These are phyloP conservation scores for Colletotrichum tanaceti DNA, from an alignment of 2,329 filamentous ascomycete genomes.

Conservation along the genomic window DNA sequence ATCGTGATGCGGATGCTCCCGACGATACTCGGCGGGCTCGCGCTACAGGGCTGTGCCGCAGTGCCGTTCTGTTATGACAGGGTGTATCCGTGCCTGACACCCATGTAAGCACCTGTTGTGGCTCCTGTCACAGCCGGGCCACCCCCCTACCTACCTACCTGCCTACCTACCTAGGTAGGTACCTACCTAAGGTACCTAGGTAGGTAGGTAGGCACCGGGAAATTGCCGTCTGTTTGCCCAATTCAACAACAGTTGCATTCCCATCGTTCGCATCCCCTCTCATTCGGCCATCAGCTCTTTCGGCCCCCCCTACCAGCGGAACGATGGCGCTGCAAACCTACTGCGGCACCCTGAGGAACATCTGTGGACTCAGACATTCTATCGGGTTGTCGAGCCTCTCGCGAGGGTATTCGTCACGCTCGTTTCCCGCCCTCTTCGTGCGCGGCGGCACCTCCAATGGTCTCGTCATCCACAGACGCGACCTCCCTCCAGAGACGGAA, in stretches of 20 bases:
- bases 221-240: too few relatives aligned
- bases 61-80: too few relatives aligned
- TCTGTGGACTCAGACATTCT: neutral
- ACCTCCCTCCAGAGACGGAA: slow-evolving; percentile 51
- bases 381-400: neutral
- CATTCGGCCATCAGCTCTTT: neutral
- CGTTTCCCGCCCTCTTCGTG: slow-evolving; percentile 55
- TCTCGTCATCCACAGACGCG: slow-evolving; percentile 48
- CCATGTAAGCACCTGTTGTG: neutral
- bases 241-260: too few relatives aligned
- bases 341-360: neutral
- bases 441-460: slow-evolving; percentile 49
- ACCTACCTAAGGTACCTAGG: too few relatives aligned
- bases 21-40: neutral
- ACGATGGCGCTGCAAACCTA: neutral
- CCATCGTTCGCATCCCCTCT: neutral
- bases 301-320: neutral
- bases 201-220: too few relatives aligned
- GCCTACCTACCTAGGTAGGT: too few relatives aligned
- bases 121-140: neutral
- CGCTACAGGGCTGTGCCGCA: neutral
- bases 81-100: too few relatives aligned
- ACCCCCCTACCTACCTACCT: too few relatives aligned
- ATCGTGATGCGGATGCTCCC: neutral
- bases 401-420: slow-evolving; percentile 1